Conservation (phyloP, 2,329 filamentous ascomycete genomes). For the Ascocoryne sarcoides region DNA sequence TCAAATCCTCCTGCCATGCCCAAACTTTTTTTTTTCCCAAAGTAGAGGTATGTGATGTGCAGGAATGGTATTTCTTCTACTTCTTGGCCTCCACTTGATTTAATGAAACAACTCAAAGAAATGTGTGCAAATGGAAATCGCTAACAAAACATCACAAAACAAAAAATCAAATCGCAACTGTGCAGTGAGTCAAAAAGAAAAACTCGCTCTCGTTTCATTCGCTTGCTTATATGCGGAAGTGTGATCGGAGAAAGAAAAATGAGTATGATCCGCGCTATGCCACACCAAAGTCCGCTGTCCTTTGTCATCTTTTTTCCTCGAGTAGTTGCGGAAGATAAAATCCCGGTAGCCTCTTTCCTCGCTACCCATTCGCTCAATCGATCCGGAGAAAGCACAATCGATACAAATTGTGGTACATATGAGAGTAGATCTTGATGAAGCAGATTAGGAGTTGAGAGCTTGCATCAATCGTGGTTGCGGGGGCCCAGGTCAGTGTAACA, state of each 20-base stretch:
- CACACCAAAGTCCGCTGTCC: slow-evolving; percentile 5
- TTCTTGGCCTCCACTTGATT: not conserved
- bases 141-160: slow-evolving; percentile 17
- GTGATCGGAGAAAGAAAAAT: too few relatives aligned
- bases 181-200: not conserved
- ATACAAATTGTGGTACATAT: slow-evolving; percentile 25
- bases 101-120: slow-evolving; percentile 4
- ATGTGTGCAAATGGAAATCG: slow-evolving; percentile 16
- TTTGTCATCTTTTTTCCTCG: not conserved
- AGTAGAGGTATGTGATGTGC: slow-evolving; percentile 10
- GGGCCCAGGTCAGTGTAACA: slow-evolving; percentile 21
- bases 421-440: slow-evolving; percentile 12
- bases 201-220: not conserved
- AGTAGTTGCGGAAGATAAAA: not conserved
- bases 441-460: too few relatives aligned
- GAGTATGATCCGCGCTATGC: too few relatives aligned
- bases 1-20: not conserved
- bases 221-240: too few relatives aligned
- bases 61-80: slow-evolving; percentile 16
- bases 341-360: not conserved
- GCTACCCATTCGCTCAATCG: slow-evolving; percentile 5
- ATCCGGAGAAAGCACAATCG: slow-evolving; percentile 10
- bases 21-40: not conserved
- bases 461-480: too few relatives aligned
- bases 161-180: slow-evolving; percentile 14